Evolutionary conservation across 768 basidiomycete genomes (phyloP), one percentile per base, ranked within the genome.

Genomic region (Boletus subcaerulescens): DNA sequence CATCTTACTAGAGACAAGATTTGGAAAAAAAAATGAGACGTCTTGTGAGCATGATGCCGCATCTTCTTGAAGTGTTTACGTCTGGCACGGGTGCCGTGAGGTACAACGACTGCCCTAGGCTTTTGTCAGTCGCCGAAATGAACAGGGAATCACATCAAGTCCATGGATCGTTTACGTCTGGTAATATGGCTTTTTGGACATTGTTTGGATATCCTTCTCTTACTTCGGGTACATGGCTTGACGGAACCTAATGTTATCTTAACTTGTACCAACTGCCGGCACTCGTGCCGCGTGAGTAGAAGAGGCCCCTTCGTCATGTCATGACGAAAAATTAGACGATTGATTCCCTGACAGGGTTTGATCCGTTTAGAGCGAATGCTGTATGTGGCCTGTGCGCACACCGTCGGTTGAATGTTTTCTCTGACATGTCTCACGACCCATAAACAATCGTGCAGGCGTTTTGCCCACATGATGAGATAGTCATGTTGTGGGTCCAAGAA

Each of bases 401-500:
- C 40, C 8, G 22, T 24, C 47, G 44, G 48, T n/a, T 50, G 47
- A 45, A 51, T 38, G 8, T 38, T 6, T 26, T 38, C 9, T 43
- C 24, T 49, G 48, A 44, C 35, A 31, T 38, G 52, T 55, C 44
- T 42, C 58, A 57, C 24, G 33, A 32, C 17, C 53, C 56, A 52
- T 49, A 58, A 56, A 56, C 11, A 26, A 52, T 42, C 20, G 38
- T n/a, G 35, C 29, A 20, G 51, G 40, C 33, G 15, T 32, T 40
- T n/a, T 24, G 32, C n/a, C 41, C 47, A 29, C 29, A 42, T 22
- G 41, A 39, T 7, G 18, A 12, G 13, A 10, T 18, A 17, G 60
- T 49, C 3, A 18, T 48, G 13, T 15, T 42, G 64, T 67, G 53
- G 64, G 62, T 64, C 58, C 59, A 63, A 39, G 62, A 42, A 41